Evolutionary conservation across 2,329 filamentous ascomycete species (phyloP), one percentile per base, ranked within the genome.

Genomic region (Cylindrodendrum hubeiense): DNA sequence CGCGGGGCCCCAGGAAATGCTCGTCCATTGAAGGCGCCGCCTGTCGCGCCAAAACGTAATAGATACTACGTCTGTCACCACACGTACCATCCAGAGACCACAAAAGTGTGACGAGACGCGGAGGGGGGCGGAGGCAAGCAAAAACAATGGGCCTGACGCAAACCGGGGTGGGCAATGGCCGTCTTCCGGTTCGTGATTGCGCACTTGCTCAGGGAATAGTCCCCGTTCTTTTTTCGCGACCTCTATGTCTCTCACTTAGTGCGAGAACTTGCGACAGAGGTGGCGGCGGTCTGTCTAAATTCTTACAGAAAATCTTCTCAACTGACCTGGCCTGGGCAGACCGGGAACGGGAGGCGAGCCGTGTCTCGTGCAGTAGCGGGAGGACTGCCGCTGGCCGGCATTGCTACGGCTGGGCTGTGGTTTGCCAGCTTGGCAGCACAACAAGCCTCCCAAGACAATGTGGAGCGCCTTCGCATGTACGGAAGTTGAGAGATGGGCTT

Each of bases 1-100:
- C 71, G 67, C 69, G 71, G 71, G 71, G 71, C 71, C 71, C 71
- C 71, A 66, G 64, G 68, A 73, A 70, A 55, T 49, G 28, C 33
- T 62, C 43, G 41, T 53, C 39, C 46, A 44, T 59, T 46, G 63
- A 43, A 30, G 55, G 57, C 43, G 46, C 21, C 37, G 39, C 17
- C 15, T n/a, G 21, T 39, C 28, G 52, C 62, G 58, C 58, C 61
- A 66, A 73, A 73, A 74, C 71, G 71, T 74, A 74, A 74, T 74
- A 63, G 51, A 74, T 68, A 70, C 63, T 62, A 72, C 69, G 21
- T 49, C 50, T 44, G 26, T n/a, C 47, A 57, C 46, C 52, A 43
- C 56, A 56, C 39, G 59, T 41, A 56, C 65, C 65, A 67, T 58
- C 39, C 37, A 33, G 44, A 53, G 51, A 46, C 33, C 43, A 58